Evolutionary conservation across 1,284 basidiomycete species (phyloP).

Genomic region (Meripilus lineatus): DNA sequence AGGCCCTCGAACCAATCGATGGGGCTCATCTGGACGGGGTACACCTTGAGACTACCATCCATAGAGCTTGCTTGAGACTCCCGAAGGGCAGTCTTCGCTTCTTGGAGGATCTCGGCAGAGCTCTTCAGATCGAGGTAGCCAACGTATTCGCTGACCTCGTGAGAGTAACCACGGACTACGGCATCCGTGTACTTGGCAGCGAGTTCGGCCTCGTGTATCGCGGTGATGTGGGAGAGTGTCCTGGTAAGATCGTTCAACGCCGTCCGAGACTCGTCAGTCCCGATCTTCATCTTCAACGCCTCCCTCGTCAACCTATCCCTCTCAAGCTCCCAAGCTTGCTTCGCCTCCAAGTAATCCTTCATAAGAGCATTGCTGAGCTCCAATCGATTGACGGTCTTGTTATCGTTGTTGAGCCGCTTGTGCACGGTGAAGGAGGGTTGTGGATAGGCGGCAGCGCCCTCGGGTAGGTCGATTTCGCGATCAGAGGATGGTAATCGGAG

Average conservation of each 20-base stretch:
- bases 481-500: no score
- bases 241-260: conserved; percentile 6
- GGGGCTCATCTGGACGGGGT: conserved; percentile 18
- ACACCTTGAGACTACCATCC: conserved; percentile 14
- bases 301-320: conserved; percentile 3
- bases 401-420: not conserved
- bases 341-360: conserved; percentile 7
- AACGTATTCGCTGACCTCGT: conserved; percentile 17
- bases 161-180: conserved; percentile 18
- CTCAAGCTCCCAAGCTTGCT: conserved; percentile 7
- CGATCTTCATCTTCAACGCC: conserved; percentile 3
- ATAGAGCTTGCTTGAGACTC: conserved; percentile 19
- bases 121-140: conserved; percentile 18
- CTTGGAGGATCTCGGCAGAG: conserved; percentile 16
- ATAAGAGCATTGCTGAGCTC: conserved; percentile 5
- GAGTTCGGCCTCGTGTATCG: conserved; percentile 11
- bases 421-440: not conserved
- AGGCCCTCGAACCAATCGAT: conserved; percentile 16
- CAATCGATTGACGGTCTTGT: conserved; percentile 1
- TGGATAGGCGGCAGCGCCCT: no score
- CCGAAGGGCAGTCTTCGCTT: conserved; percentile 19
- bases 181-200: conserved; percentile 18
- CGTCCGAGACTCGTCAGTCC: conserved; percentile 1
- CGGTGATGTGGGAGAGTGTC: conserved; percentile 5
- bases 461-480: no score